A percentile compares a stretch with the other conserved stretches of the same genome.
These are phyloP conservation scores for Lophium mytilinum DNA, from an alignment of 495 filamentous ascomycete genomes.

Conservation along the genomic window DNA sequence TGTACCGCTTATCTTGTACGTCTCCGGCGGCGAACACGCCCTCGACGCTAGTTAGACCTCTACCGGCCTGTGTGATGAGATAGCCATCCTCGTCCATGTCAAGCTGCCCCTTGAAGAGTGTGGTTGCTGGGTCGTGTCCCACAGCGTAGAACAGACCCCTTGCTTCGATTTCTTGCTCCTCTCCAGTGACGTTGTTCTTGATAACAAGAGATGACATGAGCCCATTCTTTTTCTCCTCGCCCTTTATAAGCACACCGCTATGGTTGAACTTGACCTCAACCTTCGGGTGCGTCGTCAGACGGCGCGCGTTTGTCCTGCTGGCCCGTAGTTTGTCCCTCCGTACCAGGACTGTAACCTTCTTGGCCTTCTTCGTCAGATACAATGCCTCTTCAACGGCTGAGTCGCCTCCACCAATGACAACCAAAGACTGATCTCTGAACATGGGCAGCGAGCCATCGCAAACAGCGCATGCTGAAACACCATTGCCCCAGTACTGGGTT, in stretches of 20 bases:
- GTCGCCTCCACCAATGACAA: constrained; percentile 95
- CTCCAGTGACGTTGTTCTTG: constrained; percentile 68
- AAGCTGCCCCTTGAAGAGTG: constrained; percentile 77
- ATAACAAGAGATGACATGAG: constrained; percentile 79
- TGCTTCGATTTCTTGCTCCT: constrained; percentile 72
- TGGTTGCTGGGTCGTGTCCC: constrained; percentile 89
- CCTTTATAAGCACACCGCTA: constrained; percentile 70
- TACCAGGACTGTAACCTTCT: constrained; percentile 87
- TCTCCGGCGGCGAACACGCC: constrained; percentile 97
- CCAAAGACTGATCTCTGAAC: constrained; percentile 88
- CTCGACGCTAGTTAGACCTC: constrained; percentile 76
- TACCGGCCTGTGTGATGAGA: constrained; percentile 80
- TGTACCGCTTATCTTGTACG: constrained; percentile 96
- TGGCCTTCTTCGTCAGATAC: constrained; percentile 96
- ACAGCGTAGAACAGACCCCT: constrained; percentile 97
- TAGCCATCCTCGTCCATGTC: constrained; percentile 83
- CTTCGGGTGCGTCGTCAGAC: constrained; percentile 76
- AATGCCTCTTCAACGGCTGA: constrained; percentile 96
- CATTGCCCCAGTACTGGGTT: constrained; percentile 91
- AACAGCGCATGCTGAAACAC: constrained; percentile 92
- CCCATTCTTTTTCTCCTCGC: constrained; percentile 62
- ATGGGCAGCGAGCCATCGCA: constrained; percentile 97
- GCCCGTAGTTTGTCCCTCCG: constrained; percentile 78
- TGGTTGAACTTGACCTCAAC: constrained; percentile 80
- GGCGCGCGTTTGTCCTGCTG: constrained; percentile 83